Evolutionary conservation across 179 eudicot species (phyloP), one percentile per base, ranked within the genome.

Genomic region (Beta macrorhiza): DNA sequence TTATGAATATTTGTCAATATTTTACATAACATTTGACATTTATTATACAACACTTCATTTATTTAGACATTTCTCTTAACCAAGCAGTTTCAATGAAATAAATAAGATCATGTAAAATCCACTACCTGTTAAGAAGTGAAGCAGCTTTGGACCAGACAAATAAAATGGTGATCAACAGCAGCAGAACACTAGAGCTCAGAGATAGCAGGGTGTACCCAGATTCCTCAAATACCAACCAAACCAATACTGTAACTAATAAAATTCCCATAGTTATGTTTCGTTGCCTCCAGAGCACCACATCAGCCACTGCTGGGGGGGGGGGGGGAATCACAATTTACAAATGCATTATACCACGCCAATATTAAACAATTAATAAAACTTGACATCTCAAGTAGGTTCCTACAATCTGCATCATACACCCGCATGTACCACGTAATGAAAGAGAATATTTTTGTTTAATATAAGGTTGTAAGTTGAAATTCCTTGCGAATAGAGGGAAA

Each of bases 131-230:
- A 20, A 94, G 87, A 89, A 94, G 87, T 64, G 92, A 88, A 14
- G 97, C 97, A 62, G 97, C 89, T 87, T 94, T 94, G 57, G 98
- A 93, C 98, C 98, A 94, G 22, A 93, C 81, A 79, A 93, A 94
- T 1, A 94, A 88, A 79, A 94, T 90, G 75, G 92, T 82, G 74
- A 93, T 56, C 74, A 94, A 84, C 81, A 93, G 96, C 79, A 94
- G 87, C 67, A 91, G 81, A 82, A 94, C 97, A 85, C 85, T 90
- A 44, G 97, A 94, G 52, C 82, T 81, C 3, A 91, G 83, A 15
- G 98, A 89, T 45, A 93, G 59, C 51, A 94, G 80, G 17, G 97
- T 91, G 83, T 94, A 92, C 68, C 91, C 91, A 81, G 90, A 94
- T 87, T 84, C 90, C 88, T 94, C 93, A 88, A 94, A 94, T 80